Conservation (phyloP, 2,329 filamentous ascomycete genomes). For the Ambrosiella xylebori region DNA sequence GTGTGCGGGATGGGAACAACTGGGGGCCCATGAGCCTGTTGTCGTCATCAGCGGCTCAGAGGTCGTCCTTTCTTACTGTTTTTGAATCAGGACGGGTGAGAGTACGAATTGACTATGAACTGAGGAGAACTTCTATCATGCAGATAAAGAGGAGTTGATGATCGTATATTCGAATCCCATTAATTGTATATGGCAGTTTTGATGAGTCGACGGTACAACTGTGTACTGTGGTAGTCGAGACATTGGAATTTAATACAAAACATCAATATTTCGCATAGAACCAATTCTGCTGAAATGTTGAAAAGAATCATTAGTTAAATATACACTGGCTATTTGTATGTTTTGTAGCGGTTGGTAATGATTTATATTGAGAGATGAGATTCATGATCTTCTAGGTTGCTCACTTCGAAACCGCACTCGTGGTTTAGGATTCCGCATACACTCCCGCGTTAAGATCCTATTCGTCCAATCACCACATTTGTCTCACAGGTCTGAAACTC, state of each 20-base stretch:
- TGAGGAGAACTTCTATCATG: too few species aligned
- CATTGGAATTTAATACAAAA: background rate
- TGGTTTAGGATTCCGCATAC: background rate
- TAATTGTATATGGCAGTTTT: background rate
- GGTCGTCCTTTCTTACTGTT: background rate
- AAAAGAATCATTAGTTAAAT: background rate
- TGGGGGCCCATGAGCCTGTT: background rate
- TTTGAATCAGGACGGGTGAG: too few species aligned
- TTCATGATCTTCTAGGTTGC: background rate
- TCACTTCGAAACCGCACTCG: background rate
- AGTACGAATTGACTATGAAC: too few species aligned
- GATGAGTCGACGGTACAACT: background rate
- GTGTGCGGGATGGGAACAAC: background rate
- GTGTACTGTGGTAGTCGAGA: background rate
- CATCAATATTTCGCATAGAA: background rate
- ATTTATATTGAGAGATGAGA: background rate
- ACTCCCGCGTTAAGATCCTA: background rate
- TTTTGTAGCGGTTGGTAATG: too few species aligned
- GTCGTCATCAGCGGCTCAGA: background rate
- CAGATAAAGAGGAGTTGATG: too few species aligned
- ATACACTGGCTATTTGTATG: background rate
- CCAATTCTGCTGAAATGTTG: background rate
- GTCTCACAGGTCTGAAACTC: background rate
- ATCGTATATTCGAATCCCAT: background rate
- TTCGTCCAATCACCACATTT: background rate